Evolutionary conservation across 1,139 yeast genomes (phyloP).

Genomic region (Candida tunisiensis): DNA sequence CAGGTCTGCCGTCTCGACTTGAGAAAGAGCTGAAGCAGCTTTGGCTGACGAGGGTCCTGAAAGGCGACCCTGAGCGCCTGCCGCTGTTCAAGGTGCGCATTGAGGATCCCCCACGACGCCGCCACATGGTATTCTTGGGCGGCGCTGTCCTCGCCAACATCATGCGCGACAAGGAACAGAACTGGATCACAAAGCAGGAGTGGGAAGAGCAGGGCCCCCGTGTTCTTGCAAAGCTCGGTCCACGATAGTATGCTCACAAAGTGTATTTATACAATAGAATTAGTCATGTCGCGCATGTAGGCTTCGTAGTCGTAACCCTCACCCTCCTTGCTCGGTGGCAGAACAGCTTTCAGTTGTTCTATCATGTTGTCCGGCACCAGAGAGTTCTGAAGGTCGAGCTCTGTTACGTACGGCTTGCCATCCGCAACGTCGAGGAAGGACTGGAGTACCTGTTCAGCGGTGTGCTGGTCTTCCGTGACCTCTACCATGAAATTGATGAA

Average conservation of each 20-base stretch:
- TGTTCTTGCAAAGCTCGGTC: constrained; percentile 77
- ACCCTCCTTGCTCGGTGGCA: constrained; percentile 13
- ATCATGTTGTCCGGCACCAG: constrained; percentile 19
- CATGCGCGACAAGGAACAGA: constrained; percentile 95
- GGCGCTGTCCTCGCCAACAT: constrained; percentile 97
- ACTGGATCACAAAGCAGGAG: constrained; percentile 94
- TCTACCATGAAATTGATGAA: constrained; percentile 24
- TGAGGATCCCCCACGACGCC: constrained; percentile 98
- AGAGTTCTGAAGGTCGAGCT: constrained; percentile 22
- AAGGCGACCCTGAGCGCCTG: constrained; percentile 74
- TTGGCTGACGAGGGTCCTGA: constrained; percentile 80
- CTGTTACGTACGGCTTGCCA: constrained; percentile 24
- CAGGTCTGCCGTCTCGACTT: constrained; percentile 89
- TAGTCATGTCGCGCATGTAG: constrained; percentile 10
- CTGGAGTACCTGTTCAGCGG: constrained; percentile 22
- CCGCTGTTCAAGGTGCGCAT: constrained; percentile 90
- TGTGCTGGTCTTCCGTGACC: constrained; percentile 23
- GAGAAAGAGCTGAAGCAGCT: constrained; percentile 93
- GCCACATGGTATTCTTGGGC: constrained; percentile 97
- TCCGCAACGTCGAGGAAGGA: constrained; percentile 24
- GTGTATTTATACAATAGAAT: background rate
- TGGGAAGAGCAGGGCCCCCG: constrained; percentile 97
- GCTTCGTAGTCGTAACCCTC: constrained; percentile 18
- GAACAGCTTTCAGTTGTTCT: constrained; percentile 14
- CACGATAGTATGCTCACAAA: constrained; percentile 31